A percentile compares a stretch with the other conserved stretches of the same genome.
phyloP scores from a whole-genome alignment of 2,329 filamentous ascomycete genomes.

The Sporothrix schenckii region DNA sequence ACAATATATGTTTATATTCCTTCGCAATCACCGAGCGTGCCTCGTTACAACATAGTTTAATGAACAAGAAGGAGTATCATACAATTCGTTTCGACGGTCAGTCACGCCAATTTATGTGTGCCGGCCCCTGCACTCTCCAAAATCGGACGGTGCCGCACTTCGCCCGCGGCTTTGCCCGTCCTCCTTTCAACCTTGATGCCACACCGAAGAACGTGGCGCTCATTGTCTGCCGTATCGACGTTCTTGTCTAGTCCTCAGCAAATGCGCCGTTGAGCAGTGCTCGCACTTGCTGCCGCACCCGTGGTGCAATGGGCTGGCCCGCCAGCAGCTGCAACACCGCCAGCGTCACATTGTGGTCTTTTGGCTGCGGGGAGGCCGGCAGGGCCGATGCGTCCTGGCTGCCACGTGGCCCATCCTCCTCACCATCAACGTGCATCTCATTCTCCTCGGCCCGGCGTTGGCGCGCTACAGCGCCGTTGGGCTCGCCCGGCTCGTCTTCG shows the following conservation, averaged over 20 bases:
- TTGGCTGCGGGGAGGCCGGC: not conserved
- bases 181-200: not conserved
- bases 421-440: constrained; percentile 19
- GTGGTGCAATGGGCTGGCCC: constrained; percentile 47
- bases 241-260: not conserved
- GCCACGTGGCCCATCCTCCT: not conserved
- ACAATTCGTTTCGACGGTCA: not conserved
- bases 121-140: not conserved
- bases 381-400: not conserved
- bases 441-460: constrained; percentile 23
- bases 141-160: not conserved
- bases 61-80: not conserved
- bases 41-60: not conserved
- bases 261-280: constrained; percentile 55
- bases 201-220: not conserved
- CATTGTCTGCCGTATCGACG: not conserved
- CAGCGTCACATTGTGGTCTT: constrained; percentile 46
- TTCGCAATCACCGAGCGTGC: too few species aligned
- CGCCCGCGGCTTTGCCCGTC: not conserved
- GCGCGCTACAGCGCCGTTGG: not conserved
- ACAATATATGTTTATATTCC: not conserved
- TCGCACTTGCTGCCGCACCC: constrained; percentile 50
- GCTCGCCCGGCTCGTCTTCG: not conserved
- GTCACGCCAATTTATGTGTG: too few species aligned
- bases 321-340: constrained; percentile 57